Conservation (phyloP, 139 green algal genomes). For the Volvox reticuliferus region DNA sequence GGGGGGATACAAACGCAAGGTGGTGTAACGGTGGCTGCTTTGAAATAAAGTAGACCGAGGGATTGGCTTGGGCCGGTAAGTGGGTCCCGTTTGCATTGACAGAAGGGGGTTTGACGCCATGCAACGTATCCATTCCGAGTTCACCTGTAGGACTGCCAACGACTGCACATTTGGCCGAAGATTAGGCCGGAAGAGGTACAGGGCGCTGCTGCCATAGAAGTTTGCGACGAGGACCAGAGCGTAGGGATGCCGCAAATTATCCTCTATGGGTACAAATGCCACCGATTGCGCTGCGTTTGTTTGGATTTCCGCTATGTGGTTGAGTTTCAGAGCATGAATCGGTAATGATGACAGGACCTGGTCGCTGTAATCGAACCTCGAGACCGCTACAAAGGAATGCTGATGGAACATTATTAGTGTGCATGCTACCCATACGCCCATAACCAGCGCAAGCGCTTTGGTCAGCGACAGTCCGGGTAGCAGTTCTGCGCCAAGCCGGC, state of each 20-base stretch:
- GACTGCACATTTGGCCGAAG: background rate
- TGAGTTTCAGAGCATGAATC: background rate
- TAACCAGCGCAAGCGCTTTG: constrained; percentile 2
- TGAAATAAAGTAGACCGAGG: no score
- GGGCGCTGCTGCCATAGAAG: background rate
- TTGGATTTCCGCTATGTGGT: background rate
- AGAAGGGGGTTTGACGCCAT: no score
- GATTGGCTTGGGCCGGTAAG: no score
- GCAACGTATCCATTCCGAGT: background rate
- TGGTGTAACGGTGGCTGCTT: no score
- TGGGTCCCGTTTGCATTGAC: no score
- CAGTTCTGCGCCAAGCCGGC: background rate
- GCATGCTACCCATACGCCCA: background rate
- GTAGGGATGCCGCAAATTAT: background rate
- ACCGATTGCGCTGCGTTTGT: constrained; percentile 27
- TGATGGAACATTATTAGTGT: constrained; percentile 20
- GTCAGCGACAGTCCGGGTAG: constrained; percentile 1
- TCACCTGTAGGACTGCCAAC: constrained; percentile 12
- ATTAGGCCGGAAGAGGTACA: background rate
- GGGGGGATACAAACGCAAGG: no score
- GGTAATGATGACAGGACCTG: background rate
- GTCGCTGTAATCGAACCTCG: background rate
- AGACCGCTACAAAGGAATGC: constrained; percentile 22
- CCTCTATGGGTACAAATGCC: background rate
- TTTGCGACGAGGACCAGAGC: constrained; percentile 39